Evolutionary conservation across 352 stramenopile genomes (phyloP).

Genomic region (Phytophthora rubi): DNA sequence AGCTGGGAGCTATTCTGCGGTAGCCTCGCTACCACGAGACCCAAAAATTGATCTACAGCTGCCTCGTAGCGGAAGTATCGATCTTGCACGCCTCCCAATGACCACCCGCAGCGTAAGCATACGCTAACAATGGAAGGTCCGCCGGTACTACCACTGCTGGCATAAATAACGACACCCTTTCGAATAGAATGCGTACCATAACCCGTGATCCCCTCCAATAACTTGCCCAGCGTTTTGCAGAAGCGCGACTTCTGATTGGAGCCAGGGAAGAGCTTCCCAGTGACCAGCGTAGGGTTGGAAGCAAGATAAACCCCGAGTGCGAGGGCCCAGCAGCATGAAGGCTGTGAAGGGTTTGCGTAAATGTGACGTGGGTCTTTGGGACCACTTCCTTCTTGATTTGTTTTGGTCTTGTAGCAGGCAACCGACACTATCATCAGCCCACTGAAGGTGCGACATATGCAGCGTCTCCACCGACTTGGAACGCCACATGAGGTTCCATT

Average conservation of each 20-base stretch:
- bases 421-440: not conserved
- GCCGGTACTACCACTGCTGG: slow-evolving; percentile 9
- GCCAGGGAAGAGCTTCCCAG: slow-evolving; percentile 3
- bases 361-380: too few species aligned
- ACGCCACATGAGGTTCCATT: slow-evolving; percentile 21
- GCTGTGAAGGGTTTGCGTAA: too few species aligned
- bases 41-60: slow-evolving; percentile 15
- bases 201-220: too few species aligned
- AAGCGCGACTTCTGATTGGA: slow-evolving; percentile 7
- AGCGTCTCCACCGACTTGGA: slow-evolving; percentile 10
- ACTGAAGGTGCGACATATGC: slow-evolving; percentile 9
- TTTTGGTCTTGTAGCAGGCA: slow-evolving; percentile 4
- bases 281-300: not conserved
- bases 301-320: slow-evolving; percentile 5
- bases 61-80: slow-evolving; percentile 10
- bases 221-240: not conserved
- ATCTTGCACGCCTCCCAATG: slow-evolving; percentile 13
- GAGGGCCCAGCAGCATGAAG: slow-evolving; percentile 2
- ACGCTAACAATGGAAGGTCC: slow-evolving; percentile 17
- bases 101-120: slow-evolving; percentile 16
- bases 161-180: slow-evolving; percentile 18
- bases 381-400: slow-evolving; percentile 8
- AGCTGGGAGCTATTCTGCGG: slow-evolving; percentile 18
- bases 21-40: slow-evolving; percentile 16
- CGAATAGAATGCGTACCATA: not conserved